Evolutionary conservation across 805 yeast genomes (phyloP), one percentile per base, ranked within the genome.

Genomic region (Scheffersomyces coipomensis): DNA sequence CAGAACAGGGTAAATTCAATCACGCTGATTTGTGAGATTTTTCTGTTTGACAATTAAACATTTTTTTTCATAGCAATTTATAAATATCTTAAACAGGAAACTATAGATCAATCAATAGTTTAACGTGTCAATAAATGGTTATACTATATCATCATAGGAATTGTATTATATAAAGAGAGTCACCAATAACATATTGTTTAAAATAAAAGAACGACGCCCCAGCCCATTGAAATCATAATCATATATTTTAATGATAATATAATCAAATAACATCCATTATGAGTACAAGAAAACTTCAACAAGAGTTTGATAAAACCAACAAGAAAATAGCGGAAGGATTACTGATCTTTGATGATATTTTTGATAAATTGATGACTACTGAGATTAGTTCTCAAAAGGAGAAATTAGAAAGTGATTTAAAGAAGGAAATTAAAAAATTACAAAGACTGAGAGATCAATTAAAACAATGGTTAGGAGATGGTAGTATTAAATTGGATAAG

Each of bases 381-480:
- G 90, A 88, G 46, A 85, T 85, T 52, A 85, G 79, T 48, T 81
- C 96, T 2, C 96, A 90, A 60, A 86, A 91, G 67, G 98, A 91
- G 60, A 91, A 91, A 62, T 74, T 93, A 42, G 99, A 93, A 60
- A 76, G 81, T 45, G 99, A 91, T 59, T 72, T 91, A 58, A 90
- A 93, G 67, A 83, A 93, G 54, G 98, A 93, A 62, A 90, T 93
- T 64, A 91, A 93, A 64, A 91, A 89, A 62, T 73, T 91, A 42
- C 99, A 91, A 60, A 80, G 96, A 59, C 81, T 85, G 52, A 78
- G 98, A 58, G 99, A 91, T 62, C 98, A 89, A 67, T 87, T 91
- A 53, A 91, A 91, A 66, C 85, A 86, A 41, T 91, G 99, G 99
- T 67, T 89, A 58, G 80, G 91, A 31, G 90, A 91, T 49, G 86